These are phyloP conservation scores for Calonectria hawksworthii DNA, from an alignment of 2,329 filamentous ascomycete genomes.

Conservation along the genomic window DNA sequence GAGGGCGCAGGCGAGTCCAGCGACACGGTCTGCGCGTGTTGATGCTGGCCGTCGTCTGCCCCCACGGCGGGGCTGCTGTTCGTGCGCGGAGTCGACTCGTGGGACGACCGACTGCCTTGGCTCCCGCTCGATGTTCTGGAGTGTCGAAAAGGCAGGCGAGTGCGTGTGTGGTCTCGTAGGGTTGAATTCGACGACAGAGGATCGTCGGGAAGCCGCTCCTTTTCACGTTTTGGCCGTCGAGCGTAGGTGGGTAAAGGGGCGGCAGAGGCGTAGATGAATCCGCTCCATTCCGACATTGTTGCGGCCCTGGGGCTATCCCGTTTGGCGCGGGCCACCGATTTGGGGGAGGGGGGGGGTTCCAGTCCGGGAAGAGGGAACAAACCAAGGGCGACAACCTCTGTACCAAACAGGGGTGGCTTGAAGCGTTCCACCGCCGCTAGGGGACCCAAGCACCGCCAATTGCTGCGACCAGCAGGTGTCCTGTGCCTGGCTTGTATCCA, in stretches of 20 bases:
- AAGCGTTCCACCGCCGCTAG: slow-evolving; percentile 41
- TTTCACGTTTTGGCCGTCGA: slow-evolving; percentile 44
- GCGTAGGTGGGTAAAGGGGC: slow-evolving; percentile 49
- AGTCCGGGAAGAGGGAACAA: slow-evolving; percentile 25
- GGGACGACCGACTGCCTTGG: slow-evolving; percentile 45
- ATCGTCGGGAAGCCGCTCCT: slow-evolving; percentile 44
- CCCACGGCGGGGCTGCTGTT: slow-evolving; percentile 48
- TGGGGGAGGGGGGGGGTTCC: slow-evolving; percentile 23
- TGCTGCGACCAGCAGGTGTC: slow-evolving; percentile 29
- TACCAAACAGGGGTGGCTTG: slow-evolving; percentile 38
- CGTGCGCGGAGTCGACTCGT: slow-evolving; percentile 46
- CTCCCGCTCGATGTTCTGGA: slow-evolving; percentile 45
- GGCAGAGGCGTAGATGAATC: slow-evolving; percentile 47
- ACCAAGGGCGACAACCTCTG: slow-evolving; percentile 32
- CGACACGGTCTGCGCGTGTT: slow-evolving; percentile 36
- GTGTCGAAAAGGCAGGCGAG: slow-evolving; percentile 39
- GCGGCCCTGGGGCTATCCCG: slow-evolving; percentile 42
- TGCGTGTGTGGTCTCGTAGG: slow-evolving; percentile 36
- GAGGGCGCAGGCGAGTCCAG: slow-evolving; percentile 42
- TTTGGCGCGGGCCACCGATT: slow-evolving; percentile 43
- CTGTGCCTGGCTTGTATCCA: slow-evolving; percentile 35
- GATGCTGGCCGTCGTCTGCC: slow-evolving; percentile 36
- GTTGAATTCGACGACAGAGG: slow-evolving; percentile 37
- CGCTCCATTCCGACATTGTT: slow-evolving; percentile 51
- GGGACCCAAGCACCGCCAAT: slow-evolving; percentile 32